Evolutionary conservation across 495 filamentous ascomycete genomes (phyloP).

Genomic region (Diplogelasinospora grovesii): DNA sequence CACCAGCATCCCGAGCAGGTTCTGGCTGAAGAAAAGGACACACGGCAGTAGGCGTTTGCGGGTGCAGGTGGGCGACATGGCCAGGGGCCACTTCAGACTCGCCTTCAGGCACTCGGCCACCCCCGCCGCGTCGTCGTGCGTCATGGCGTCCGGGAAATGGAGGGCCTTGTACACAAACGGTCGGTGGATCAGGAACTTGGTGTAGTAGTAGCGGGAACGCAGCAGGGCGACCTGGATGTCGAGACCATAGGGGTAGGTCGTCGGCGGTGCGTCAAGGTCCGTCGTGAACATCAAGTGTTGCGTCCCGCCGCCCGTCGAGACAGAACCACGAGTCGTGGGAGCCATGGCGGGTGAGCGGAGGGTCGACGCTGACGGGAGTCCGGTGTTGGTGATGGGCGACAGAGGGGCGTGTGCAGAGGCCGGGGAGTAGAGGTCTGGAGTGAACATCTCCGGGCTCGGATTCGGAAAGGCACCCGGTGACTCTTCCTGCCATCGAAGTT

Average conservation of each 20-base stretch:
- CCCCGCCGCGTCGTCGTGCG: slow-evolving; percentile 43
- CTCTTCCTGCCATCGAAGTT: slow-evolving; percentile 49
- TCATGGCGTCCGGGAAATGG: slow-evolving; percentile 48
- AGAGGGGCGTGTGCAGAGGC: slow-evolving; percentile 12
- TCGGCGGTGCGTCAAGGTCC: slow-evolving; percentile 39
- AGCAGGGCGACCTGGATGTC: slow-evolving; percentile 51
- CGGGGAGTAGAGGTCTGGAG: slow-evolving; percentile 13
- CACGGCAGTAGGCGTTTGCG: slow-evolving; percentile 52
- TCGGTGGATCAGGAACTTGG: slow-evolving; percentile 51
- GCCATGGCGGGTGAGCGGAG: neutral
- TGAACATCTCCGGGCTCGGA: slow-evolving; percentile 16
- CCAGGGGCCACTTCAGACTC: slow-evolving; percentile 49
- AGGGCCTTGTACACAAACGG: slow-evolving; percentile 58
- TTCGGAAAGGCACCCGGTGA: slow-evolving; percentile 37
- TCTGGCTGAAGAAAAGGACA: slow-evolving; percentile 53
- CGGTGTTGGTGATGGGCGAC: slow-evolving; percentile 4
- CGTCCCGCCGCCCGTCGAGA: too few species aligned
- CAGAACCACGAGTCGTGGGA: too few species aligned
- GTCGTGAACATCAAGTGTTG: slow-evolving; percentile 46
- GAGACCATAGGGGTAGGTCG: slow-evolving; percentile 39
- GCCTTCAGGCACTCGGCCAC: slow-evolving; percentile 46
- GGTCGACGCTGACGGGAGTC: slow-evolving; percentile 2
- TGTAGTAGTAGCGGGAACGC: slow-evolving; percentile 53
- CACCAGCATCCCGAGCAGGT: slow-evolving; percentile 49
- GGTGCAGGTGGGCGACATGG: slow-evolving; percentile 48